A percentile compares a stretch with the other conserved stretches of the same genome.
These are phyloP conservation scores for Scorias spongiosa DNA, from an alignment of 2,329 filamentous ascomycete species.

Conservation along the genomic window DNA sequence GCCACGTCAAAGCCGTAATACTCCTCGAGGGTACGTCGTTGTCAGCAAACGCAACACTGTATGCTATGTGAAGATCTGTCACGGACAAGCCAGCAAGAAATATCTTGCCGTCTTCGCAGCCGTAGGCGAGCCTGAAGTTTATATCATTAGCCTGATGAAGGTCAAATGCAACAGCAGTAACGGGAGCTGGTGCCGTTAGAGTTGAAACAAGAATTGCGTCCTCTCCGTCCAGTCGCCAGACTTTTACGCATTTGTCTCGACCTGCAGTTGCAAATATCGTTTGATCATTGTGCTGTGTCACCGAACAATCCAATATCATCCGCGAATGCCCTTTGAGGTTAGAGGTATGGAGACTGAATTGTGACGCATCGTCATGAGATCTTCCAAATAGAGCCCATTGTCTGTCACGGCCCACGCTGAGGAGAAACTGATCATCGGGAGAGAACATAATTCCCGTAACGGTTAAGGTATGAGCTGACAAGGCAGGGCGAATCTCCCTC, in stretches of 20 bases:
- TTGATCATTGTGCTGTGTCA: slow-evolving; percentile 43
- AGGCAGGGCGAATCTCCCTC: slow-evolving; percentile 71
- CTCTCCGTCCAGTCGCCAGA: slow-evolving; percentile 32
- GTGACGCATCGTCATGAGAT: slow-evolving; percentile 16
- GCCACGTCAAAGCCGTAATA: neutral
- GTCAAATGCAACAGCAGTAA: slow-evolving; percentile 21
- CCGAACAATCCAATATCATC: slow-evolving; percentile 83
- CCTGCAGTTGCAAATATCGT: slow-evolving; percentile 70
- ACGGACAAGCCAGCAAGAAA: neutral
- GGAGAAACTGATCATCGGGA: slow-evolving; percentile 52
- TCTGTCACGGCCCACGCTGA: slow-evolving; percentile 82
- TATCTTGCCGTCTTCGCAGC: slow-evolving; percentile 16
- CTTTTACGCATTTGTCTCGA: slow-evolving; percentile 65
- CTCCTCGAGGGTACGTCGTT: neutral
- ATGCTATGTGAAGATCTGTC: neutral
- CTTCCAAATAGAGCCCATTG: slow-evolving; percentile 76
- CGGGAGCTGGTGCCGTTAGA: slow-evolving; percentile 13
- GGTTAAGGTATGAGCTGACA: slow-evolving; percentile 76
- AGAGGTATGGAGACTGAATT: slow-evolving; percentile 44
- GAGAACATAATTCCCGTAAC: slow-evolving; percentile 74
- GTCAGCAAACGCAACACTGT: neutral
- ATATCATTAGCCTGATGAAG: neutral
- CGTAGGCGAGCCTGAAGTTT: slow-evolving; percentile 11
- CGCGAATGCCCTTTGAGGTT: slow-evolving; percentile 77
- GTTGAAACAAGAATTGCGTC: slow-evolving; percentile 11